Percentiles rank a stretch among this genome's conserved stretches.
These are phyloP conservation scores for Euphorbia tirucalli DNA, from an alignment of 345 rosid genomes.

Conservation along the genomic window DNA sequence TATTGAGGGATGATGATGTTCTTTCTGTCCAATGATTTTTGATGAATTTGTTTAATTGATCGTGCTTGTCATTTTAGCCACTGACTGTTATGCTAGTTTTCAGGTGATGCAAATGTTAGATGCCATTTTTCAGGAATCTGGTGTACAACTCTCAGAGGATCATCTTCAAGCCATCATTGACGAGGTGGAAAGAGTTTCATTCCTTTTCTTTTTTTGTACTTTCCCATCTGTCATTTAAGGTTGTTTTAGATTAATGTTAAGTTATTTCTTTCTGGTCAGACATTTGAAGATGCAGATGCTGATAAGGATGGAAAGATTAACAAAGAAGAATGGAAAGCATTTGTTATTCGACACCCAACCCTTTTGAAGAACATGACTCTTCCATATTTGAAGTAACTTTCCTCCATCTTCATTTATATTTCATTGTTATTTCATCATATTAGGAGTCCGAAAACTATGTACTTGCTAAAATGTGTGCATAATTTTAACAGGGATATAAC, in stretches of 20 bases:
- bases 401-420: not conserved
- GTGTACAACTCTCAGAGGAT: constrained; percentile 26
- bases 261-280: constrained; percentile 31
- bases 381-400: constrained; percentile 50
- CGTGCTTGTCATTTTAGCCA: not conserved
- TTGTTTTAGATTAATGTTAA: not conserved
- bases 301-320: constrained; percentile 65
- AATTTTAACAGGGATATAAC: constrained; percentile 24
- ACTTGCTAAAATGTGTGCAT: not conserved
- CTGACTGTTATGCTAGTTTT: not conserved
- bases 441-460: too few relatives aligned
- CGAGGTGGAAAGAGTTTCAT: constrained; percentile 18
- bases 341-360: constrained; percentile 49
- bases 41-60: not conserved
- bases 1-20: not conserved
- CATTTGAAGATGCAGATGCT: constrained; percentile 69
- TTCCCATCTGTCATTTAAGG: not conserved
- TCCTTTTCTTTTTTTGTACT: too few relatives aligned
- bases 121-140: constrained; percentile 29
- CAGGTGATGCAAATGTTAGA: constrained; percentile 43
- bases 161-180: constrained; percentile 29
- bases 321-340: constrained; percentile 60
- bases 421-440: too few relatives aligned
- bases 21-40: not conserved
- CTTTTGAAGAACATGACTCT: constrained; percentile 75